These are phyloP conservation scores for Vaccinium corymbosum DNA, from an alignment of 148 eudicot species.

Conservation along the genomic window DNA sequence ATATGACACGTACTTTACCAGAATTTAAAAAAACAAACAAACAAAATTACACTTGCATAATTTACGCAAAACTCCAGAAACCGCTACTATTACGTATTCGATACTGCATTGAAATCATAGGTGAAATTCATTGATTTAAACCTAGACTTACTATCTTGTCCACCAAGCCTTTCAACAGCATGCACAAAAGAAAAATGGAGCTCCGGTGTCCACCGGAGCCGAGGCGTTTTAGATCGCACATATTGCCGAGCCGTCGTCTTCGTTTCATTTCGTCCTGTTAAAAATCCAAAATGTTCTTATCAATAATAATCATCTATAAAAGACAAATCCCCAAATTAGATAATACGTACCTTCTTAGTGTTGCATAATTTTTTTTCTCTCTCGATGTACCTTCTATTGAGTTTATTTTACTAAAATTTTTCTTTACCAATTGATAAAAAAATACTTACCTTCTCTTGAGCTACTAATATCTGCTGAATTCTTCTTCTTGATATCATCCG, in stretches of 20 bases:
- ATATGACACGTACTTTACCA: neutral
- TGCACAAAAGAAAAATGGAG: slow-evolving; percentile 27
- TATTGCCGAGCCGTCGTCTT: slow-evolving; percentile 36
- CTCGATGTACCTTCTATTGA: too few relatives aligned
- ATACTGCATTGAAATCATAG: neutral
- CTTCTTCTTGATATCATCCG: slow-evolving; percentile 16
- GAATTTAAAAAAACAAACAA: neutral
- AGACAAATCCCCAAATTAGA: neutral
- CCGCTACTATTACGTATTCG: neutral
- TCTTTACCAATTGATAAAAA: too few relatives aligned
- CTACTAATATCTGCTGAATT: slow-evolving; percentile 13
- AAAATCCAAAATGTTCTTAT: neutral
- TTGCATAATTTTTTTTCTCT: too few relatives aligned
- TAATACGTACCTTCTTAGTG: neutral
- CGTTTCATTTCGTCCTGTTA: slow-evolving; percentile 13
- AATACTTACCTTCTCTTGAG: slow-evolving; percentile 8
- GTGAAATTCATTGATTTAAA: neutral
- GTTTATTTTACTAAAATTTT: too few relatives aligned
- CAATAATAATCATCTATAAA: neutral
- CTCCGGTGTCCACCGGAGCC: slow-evolving; percentile 30
- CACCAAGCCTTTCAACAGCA: slow-evolving; percentile 31
- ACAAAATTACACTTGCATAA: neutral
- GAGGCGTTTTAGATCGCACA: slow-evolving; percentile 19
- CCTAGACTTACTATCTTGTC: slow-evolving; percentile 29
- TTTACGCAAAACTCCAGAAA: neutral